Evolutionary conservation across 1,284 basidiomycete genomes (phyloP), one percentile per base, ranked within the genome.

Genomic region (Ustilago vetiveriae): DNA sequence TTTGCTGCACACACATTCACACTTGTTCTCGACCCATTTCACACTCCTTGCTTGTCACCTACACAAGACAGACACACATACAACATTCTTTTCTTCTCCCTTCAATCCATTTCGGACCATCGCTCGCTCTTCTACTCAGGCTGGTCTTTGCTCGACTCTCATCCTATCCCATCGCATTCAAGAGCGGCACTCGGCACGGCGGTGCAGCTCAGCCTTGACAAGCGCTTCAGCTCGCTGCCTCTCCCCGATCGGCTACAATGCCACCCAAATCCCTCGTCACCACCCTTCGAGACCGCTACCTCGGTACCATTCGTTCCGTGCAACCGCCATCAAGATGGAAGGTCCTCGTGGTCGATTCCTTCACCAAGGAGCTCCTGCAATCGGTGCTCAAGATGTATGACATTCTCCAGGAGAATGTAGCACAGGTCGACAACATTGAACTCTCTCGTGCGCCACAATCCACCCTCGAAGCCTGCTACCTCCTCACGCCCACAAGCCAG

Each of bases 331-430:
- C 74, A 41, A 50, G 73, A 86, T 98, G 95, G 95, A 98, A 98
- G 87, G 90, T 95, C 76, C 87, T 98, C 44, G 92, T 98, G 60
- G 91, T 98, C 37, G 95, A 98, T 83, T 90, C 94, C 66, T 88
- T 92, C 84, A 90, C 93, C 26, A 90, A 94, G 83, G 88, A 87
- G 78, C 85, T 98, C 54, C 84, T 99, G 52, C 87, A 90, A 59
- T 88, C 90, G 2, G 92, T 95, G 5, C 87, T 98, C 78, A 94
- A 94, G 83, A 90, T 92, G 82, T 98, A 78, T 52, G 78, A 80
- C 48, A 77, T 82, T 26, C 56, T 82, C 14, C 79, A 80, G 44
- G 64, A 80, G 36, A 79, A 79, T 26, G 78, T 81, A 19, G 72
- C 79, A 22, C 62, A 74, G 32, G 78, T 82, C 19, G 80, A 82